Base-by-base conservation (phyloP, 2,329 filamentous ascomycete genomes). In the Diaporthe sp. region DNA sequence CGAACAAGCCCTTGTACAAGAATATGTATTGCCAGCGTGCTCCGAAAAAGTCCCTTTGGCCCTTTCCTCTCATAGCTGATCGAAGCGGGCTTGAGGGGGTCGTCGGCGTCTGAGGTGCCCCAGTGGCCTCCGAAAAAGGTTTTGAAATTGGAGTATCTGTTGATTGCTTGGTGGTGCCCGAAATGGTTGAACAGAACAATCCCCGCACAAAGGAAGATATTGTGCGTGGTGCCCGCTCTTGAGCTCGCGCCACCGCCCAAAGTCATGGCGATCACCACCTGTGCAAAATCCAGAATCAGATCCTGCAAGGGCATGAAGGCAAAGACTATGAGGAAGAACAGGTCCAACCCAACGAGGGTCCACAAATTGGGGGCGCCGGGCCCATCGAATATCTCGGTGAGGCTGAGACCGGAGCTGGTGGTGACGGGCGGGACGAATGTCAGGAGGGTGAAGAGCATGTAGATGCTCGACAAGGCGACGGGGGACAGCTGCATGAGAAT, bases 401-500 rank as follows among this genome's bases (percentile, higher is more conserved):
- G 91, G 81, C 94, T 97, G 77, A 95, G 86, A 77, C 94, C 93
- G 76, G 95, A 92, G 81, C 93, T 93, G 70, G 92, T 93, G 75
- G 92, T 94, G 77, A 93, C 91, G 25, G 95, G 94, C 60, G 95
- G 94, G 77, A 98, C 95, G 82, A 98, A 97, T 64, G 96, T 98
- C 82, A 98, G 90, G 77, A 95, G 93, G 78, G 96, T 95, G 85
- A 98, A 98, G 78, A 98, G 90, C 82, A 95, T 93, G 84, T 98
- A 97, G 80, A 98, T 95, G 83, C 95, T 89, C 77, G 95, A 96
- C 80, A 98, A 89, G 74, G 96, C 92, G 80, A 96, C 92, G 30
- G 96, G 95, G 40, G 96, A 96, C 13, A 98, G 91, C 82, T 97
- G 96, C 84, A 98, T 94, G 78, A 98, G 91, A 80, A 98, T 94